phyloP scores from a whole-genome alignment of 805 yeast species.

The Wickerhamiella siamensis region DNA sequence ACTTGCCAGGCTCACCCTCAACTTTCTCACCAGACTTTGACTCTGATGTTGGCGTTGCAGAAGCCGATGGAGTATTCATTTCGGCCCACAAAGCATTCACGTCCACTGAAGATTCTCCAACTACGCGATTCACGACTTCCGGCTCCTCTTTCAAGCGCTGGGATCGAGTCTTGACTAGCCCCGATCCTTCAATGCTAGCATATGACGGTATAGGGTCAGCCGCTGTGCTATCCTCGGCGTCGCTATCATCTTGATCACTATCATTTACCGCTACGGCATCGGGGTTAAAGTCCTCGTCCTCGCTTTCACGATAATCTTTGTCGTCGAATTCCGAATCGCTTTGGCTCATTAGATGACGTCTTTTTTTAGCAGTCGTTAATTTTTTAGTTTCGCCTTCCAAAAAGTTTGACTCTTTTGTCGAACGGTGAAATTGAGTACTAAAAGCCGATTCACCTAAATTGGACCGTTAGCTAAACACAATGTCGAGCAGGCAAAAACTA shows the following conservation, averaged over 20 bases:
- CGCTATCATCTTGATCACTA: constrained; percentile 21
- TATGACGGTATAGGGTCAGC: constrained; percentile 32
- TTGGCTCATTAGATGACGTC: too few relatives aligned
- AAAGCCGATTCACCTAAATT: too few relatives aligned
- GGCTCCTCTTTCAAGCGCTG: constrained; percentile 31
- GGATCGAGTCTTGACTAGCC: constrained; percentile 56
- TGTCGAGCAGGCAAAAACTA: too few relatives aligned
- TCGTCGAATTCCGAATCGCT: constrained; percentile 17
- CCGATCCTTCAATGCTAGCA: constrained; percentile 40
- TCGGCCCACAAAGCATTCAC: constrained; percentile 43
- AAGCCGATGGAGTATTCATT: constrained; percentile 26
- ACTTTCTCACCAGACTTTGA: constrained; percentile 1
- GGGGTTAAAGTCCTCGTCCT: constrained; percentile 46
- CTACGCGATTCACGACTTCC: constrained; percentile 19
- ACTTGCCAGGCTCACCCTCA: not conserved
- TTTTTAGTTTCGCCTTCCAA: too few relatives aligned
- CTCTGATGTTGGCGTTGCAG: not conserved
- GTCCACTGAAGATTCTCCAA: constrained; percentile 27
- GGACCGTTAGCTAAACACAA: too few relatives aligned
- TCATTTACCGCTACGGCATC: constrained; percentile 14
- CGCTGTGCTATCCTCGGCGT: constrained; percentile 26
- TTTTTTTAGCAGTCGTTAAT: too few relatives aligned
- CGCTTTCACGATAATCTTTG: constrained; percentile 39
- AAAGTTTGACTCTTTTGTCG: too few relatives aligned
- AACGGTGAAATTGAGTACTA: too few relatives aligned